Base-by-base conservation (phyloP, 2,329 filamentous ascomycete genomes). In the Neurospora crassa region DNA sequence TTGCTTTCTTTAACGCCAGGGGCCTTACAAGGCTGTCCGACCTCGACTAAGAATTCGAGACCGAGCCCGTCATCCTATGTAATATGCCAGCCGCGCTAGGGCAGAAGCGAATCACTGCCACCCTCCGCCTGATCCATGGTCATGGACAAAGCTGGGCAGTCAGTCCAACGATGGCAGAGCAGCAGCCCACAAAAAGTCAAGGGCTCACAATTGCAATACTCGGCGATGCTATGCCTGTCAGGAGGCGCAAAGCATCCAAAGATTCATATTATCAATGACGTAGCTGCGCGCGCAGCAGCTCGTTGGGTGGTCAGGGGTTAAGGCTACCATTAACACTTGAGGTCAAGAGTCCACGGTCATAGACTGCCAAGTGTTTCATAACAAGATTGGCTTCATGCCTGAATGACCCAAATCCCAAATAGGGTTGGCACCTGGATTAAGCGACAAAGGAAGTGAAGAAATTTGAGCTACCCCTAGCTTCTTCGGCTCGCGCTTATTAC, bases 311-410 rank as follows among this genome's bases (percentile, higher is more conserved):
- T 63, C 53, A 37, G 47, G 29, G 24, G 8, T 59, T 59, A 14
- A 59, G 47, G 47, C 53, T 63, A 63, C 24, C 53, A 37, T 34
- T 5, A 63, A 63, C 29, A 34, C 29, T 63, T 37, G 8, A n/a
- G 53, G 53, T 29, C 53, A 63, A 63, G 53, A 34, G 14, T 63
- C 34, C 37, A 24, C 14, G 29, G 53, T 70, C 53, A 70, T 70
- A 70, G 69, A 59, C 41, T 45, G 37, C 53, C 20, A 40, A 24
- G 40, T 67, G 69, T 70, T 70, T 70, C 69, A 70, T 59, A 63
- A n/a, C 43, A 70, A 70, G 34, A 70, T 70, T 70, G 69, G 63
- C 24, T 37, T 67, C 59, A 70, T 70, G 68, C 68, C 68, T 34
- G 29, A 29, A 29, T 29, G 47, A 63, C 68, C 43, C 45, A 40